Conservation (phyloP, 2,329 filamentous ascomycete species). For the Colletotrichum limetticola region DNA sequence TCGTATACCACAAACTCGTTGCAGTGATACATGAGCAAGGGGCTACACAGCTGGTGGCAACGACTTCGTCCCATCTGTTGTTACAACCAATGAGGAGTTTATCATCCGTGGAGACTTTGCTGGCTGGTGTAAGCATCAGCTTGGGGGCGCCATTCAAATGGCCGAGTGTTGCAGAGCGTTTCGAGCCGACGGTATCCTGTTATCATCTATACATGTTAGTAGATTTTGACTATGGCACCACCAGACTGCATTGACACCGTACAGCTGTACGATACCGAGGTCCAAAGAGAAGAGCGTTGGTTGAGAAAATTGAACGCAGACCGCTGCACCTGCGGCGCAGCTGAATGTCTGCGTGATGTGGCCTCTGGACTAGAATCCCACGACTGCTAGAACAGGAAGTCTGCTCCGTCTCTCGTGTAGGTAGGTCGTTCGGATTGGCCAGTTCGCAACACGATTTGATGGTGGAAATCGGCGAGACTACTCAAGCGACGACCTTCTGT, state of each 20-base stretch:
- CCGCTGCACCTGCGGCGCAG: not conserved
- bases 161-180: not conserved
- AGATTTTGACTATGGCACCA: not conserved
- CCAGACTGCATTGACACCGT: not conserved
- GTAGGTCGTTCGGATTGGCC: not conserved
- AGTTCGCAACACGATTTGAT: not conserved
- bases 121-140: not conserved
- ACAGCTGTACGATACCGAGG: not conserved
- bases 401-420: slow-evolving; percentile 3
- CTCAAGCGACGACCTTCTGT: not conserved
- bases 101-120: not conserved
- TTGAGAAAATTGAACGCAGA: not conserved
- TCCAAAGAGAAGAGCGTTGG: not conserved
- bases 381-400: slow-evolving; percentile 10
- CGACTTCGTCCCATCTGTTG: not conserved
- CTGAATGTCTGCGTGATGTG: not conserved
- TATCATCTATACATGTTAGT: not conserved
- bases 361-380: not conserved
- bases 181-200: not conserved
- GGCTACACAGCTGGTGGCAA: not conserved
- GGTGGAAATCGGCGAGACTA: not conserved
- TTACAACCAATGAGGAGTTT: not conserved
- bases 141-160: not conserved
- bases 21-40: slow-evolving; percentile 8
- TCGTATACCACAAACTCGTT: slow-evolving; percentile 10